Base-by-base conservation (phyloP, 495 filamentous ascomycete genomes). In the Xylaria telfairii region DNA sequence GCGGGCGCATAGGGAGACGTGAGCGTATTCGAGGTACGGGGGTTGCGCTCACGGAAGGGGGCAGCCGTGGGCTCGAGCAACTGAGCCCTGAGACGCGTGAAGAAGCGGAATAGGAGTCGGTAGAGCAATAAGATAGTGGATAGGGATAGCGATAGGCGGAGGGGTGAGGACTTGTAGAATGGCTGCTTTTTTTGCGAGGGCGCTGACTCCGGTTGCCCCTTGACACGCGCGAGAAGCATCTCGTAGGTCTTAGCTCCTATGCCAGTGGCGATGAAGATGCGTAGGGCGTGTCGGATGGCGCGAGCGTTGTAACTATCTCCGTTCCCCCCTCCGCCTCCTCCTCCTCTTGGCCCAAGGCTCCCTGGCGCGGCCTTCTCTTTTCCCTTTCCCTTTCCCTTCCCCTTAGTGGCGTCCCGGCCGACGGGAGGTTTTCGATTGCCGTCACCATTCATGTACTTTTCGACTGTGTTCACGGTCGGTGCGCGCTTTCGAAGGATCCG, bases 41-140 rank as follows among this genome's bases (percentile, higher is more conserved):
- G 94, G 75, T 99, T 97, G 32, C 95, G 90, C 57, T 85, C 85
- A 0, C 94, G 89, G 78, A 98, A 98, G 0, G 91, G 89, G 15
- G 81, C 79, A 1, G 94, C 93, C 66, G 91, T 85, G 13, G 92
- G 88, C 7, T 91, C 87, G 65, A 95, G 89, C 32, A 99, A 84
- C 66, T 92, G 92, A 3, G 86, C 85, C 44, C 96, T 91, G 42
- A 99, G 83, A 44, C 92, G 89, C 37, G 88, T 87, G 72, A 98
- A 91, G 82, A 99, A 99, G 68, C 94, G 93, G 81, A 93, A 93
- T 13, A 99, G 88, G 39, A 97, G 84, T 49, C 96, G 89, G 74
- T 99, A 95, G 71, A 97, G 84, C 46, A 98, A 86, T 39, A 99
- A 86, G 59, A 98, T 90, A 13, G 91, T 88, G 57, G 94, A 94